Evolutionary conservation across 208 protist genomes (phyloP), one percentile per base, ranked within the genome.

Genomic region (Crithidia fasciculata): DNA sequence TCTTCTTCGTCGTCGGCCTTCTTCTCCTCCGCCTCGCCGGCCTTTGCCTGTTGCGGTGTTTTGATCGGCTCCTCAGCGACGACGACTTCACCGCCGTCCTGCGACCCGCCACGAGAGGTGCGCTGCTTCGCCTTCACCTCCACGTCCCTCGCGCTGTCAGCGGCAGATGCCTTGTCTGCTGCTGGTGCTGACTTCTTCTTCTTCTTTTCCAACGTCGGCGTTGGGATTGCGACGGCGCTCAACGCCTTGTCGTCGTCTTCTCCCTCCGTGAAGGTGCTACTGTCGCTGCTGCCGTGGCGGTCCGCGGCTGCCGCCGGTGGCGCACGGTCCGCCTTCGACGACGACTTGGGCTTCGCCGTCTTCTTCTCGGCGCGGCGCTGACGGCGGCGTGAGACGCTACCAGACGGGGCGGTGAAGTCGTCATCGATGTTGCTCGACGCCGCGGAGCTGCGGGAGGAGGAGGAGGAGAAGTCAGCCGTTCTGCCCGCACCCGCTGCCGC

Each of bases 381-480:
- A 16, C 65, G 62, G 54, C 45, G 65, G 5, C 66, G 74, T 2
- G 74, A 68, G 47, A 39, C 61, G 45, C 76, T 61, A n/a, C 70
- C 39, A 15, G 70, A 76, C 47, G 64, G 63, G 1, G 59, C 54
- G 8, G 69, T 71, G 64, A 81, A 81, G 15, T 67, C 76, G 60
- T 75, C 76, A 15, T 72, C 63, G 16, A 13, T 16, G 44, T 76
- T 58, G n/a, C 36, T 59, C 39, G 49, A 57, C 37, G 67, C 58
- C 2, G 43, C 15, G 16, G 50, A 58, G 19, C 10, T 36, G 15
- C 55, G 15, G 10, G 69, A 62, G 16, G 68, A 76, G 16, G 68
- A 76, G 5, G 44, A 37, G 13, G 69, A 55, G 54, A 53, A 56
- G 74, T 54, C 36, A 41, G 54, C 19, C 61, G 45, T 47, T 55